These are phyloP conservation scores for Cladosporium halotolerans DNA, from an alignment of 2,329 filamentous ascomycete genomes.

Conservation along the genomic window DNA sequence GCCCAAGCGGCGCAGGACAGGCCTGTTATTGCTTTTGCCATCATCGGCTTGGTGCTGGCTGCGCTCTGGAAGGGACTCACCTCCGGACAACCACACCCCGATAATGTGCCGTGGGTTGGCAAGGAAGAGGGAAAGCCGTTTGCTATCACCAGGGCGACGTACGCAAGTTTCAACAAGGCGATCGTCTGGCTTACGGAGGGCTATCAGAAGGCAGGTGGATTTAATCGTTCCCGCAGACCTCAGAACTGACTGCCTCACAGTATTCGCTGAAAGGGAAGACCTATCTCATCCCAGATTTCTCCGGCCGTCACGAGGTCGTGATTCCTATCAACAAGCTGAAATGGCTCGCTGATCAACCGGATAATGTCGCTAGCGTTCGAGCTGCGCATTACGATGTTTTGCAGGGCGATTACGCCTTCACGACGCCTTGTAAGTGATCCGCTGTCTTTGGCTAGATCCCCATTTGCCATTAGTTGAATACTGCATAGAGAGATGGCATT, in stretches of 20 bases:
- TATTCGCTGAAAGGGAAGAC: constrained; percentile 18
- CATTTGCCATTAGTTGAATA: too few species aligned
- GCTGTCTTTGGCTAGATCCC: neutral
- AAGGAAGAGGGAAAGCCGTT: constrained; percentile 12
- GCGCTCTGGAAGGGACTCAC: neutral
- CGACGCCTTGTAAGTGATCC: constrained; percentile 13
- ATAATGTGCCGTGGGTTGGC: constrained; percentile 18
- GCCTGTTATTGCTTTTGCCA: constrained; percentile 1
- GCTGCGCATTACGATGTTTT: constrained; percentile 35
- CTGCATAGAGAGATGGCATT: too few species aligned
- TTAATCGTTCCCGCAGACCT: neutral
- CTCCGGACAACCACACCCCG: neutral
- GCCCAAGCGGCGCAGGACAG: constrained; percentile 3
- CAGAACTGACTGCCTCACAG: neutral
- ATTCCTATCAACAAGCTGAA: constrained; percentile 17
- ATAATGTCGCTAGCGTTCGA: constrained; percentile 32
- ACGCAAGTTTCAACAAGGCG: constrained; percentile 11
- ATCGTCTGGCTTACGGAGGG: constrained; percentile 16
- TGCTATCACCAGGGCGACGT: constrained; percentile 13
- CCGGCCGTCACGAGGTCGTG: constrained; percentile 17
- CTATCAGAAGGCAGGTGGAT: constrained; percentile 16
- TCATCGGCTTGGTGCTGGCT: neutral
- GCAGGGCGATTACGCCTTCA: constrained; percentile 36
- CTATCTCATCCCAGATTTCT: constrained; percentile 20
- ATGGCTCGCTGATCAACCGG: constrained; percentile 41